These are phyloP conservation scores for Euptelea pleiosperma DNA, from an alignment of 164 flowering plant genomes.

Conservation along the genomic window DNA sequence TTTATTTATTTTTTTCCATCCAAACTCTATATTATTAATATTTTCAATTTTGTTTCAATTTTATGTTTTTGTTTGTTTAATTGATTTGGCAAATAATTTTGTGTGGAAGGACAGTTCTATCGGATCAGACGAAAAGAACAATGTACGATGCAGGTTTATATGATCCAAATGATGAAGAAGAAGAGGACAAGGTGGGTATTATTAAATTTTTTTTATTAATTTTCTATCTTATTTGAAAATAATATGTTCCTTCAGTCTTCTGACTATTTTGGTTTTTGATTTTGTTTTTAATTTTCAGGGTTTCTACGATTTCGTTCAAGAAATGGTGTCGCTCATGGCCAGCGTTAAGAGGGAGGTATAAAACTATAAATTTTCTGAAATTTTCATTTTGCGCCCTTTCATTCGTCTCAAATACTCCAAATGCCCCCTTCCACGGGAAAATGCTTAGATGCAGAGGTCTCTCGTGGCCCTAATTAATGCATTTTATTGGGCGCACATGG, in stretches of 20 bases:
- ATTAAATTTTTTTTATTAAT: background rate
- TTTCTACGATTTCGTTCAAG: constrained; percentile 51
- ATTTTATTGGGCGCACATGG: too few species aligned
- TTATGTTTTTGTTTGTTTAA: background rate
- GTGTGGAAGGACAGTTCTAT: constrained; percentile 42
- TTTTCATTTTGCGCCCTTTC: background rate
- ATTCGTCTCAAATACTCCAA: background rate
- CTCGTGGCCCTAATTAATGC: too few species aligned
- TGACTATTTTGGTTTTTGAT: background rate
- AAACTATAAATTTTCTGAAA: too few species aligned
- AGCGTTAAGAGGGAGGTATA: constrained; percentile 42
- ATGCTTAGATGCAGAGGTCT: too few species aligned
- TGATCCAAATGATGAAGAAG: constrained; percentile 51
- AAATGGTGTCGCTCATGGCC: constrained; percentile 50
- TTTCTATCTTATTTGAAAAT: background rate
- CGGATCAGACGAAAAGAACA: constrained; percentile 58
- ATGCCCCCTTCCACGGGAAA: too few species aligned
- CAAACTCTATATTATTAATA: background rate
- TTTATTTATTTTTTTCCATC: background rate
- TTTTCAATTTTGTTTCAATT: background rate
- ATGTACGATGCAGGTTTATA: constrained; percentile 78
- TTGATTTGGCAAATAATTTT: background rate
- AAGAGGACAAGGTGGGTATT: constrained; percentile 36
- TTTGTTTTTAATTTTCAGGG: constrained; percentile 30
- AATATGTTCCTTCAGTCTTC: too few species aligned